Evolutionary conservation across 2,329 filamentous ascomycete species (phyloP).

Genomic region (Xylariaceae sp.): DNA sequence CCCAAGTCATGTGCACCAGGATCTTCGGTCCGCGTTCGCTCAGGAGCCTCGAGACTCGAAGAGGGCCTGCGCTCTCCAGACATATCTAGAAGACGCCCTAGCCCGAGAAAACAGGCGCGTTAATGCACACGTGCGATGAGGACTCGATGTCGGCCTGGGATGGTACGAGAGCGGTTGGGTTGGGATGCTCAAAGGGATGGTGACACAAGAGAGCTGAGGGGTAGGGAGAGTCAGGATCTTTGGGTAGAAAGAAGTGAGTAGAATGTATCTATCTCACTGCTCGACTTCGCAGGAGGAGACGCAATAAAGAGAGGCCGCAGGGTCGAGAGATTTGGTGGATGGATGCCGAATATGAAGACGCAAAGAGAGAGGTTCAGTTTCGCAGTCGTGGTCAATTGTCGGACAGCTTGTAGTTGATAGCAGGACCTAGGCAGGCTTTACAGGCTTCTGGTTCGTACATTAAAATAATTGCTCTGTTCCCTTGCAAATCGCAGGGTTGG

Average conservation of each 20-base stretch:
- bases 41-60: constrained; percentile 31
- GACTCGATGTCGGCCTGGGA: neutral
- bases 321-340: constrained; percentile 2
- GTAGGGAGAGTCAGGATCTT: neutral
- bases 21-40: constrained; percentile 42
- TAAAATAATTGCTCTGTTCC: constrained; percentile 9
- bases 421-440: neutral
- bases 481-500: constrained; percentile 24
- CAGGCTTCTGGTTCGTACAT: neutral
- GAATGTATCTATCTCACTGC: neutral
- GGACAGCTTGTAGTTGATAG: neutral
- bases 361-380: constrained; percentile 2
- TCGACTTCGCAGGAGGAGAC: constrained; percentile 6
- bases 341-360: neutral
- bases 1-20: constrained; percentile 57
- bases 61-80: constrained; percentile 26
- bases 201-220: constrained; percentile 13
- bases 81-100: constrained; percentile 21
- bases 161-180: constrained; percentile 1
- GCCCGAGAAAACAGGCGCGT: neutral
- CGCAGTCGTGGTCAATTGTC: constrained; percentile 1
- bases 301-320: neutral
- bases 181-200: constrained; percentile 1
- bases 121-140: constrained; percentile 7
- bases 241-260: too few species aligned